Evolutionary conservation across 371 early-diverging fungal genomes (phyloP).

Genomic region (Apophysomyces trapeziformis): DNA sequence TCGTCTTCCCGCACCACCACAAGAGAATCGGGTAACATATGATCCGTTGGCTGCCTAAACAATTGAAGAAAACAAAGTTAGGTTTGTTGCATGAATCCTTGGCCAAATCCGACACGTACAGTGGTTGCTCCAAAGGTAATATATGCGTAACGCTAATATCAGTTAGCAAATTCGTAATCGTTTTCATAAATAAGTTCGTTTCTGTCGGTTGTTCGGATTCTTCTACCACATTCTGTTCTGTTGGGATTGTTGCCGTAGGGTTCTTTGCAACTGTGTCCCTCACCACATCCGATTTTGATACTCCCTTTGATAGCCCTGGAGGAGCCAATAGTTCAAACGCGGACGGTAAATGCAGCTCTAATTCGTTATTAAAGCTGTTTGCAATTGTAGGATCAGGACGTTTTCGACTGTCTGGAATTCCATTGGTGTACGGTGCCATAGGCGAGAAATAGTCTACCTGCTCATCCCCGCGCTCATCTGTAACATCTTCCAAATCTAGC

Average conservation of each 20-base stretch:
- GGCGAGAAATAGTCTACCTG: constrained; percentile 46
- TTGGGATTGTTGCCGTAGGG: neutral
- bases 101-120: constrained; percentile 50
- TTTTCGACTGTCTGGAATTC: constrained; percentile 20
- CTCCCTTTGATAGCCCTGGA: constrained; percentile 20
- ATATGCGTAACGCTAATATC: constrained; percentile 66
- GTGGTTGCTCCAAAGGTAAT: constrained; percentile 73
- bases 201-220: constrained; percentile 31
- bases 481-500: constrained; percentile 42
- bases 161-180: constrained; percentile 77
- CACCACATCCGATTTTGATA: constrained; percentile 14
- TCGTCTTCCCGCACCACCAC: constrained; percentile 93
- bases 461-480: constrained; percentile 29
- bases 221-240: constrained; percentile 18
- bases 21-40: constrained; percentile 84
- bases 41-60: constrained; percentile 71
- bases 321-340: constrained; percentile 42
- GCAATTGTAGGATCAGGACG: constrained; percentile 16
- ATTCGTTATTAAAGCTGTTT: constrained; percentile 22
- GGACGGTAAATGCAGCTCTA: constrained; percentile 29
- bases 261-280: neutral
- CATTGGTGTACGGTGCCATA: constrained; percentile 37
- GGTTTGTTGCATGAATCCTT: neutral
- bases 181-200: constrained; percentile 76
- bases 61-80: constrained; percentile 15